Base-by-base conservation (phyloP, 495 filamentous ascomycete genomes). In the Hypoxylon crocopeplum region DNA sequence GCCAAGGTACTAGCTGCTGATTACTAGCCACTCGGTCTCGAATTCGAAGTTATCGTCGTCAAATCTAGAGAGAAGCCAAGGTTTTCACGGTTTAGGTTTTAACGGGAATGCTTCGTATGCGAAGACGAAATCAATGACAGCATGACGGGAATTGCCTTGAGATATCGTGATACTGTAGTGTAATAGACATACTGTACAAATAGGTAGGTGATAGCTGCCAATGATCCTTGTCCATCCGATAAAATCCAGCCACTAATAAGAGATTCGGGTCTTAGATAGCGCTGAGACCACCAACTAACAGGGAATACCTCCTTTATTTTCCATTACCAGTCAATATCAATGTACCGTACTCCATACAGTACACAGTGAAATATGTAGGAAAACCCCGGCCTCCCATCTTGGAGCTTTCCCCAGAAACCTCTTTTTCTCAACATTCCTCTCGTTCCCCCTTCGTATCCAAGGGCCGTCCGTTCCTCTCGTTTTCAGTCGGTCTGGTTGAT, bases 371-470 rank as follows among this genome's bases (percentile, higher is more conserved):
- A 4, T 27, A 56, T 53, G 59, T 42, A 63, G 22, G 27, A 17
- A 32, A 39, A 33, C 57, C 52, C 42, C 49, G 55, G 19, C 50
- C 16, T 44, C 49, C 25, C 33, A 51, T 56, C 52, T 48, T 59
- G 37, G 45, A 44, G 21, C 45, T 48, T 32, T 57, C 24, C 32
- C 34, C 53, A 41, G 57, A 50, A 36, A 46, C 53, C 48, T 30
- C 40, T 17, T 38, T 53, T 30, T 51, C 40, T 52, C 48, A 50
- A 64, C 61, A 64, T 64, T 64, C 61, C 61, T 59, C 49, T 64
- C 55, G 61, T 64, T 64, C 21, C 54, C 61, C 61, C 49, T 59
- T 59, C 54, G 54, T 59, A 59, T 59, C 61, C 49, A 36, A 51
- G 61, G 48, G 50, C 37, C 49, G 42, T 55, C 37, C 49, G 42